Base-by-base conservation (phyloP, 495 filamentous ascomycete genomes). In the Evernia prunastri region DNA sequence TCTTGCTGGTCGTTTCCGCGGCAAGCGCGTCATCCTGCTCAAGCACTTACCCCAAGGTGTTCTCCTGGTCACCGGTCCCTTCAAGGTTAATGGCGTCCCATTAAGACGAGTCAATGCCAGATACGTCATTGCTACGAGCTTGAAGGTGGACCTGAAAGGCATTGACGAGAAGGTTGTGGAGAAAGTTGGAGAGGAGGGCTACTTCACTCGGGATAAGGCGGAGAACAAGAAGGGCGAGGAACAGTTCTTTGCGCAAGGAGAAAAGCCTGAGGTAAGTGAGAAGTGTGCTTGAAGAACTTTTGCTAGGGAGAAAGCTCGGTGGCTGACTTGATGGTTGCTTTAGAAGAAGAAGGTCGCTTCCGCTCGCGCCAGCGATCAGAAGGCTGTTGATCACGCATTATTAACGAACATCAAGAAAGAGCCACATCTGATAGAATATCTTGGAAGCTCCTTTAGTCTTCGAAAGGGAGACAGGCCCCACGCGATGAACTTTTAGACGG, bases 81-180 rank as follows among this genome's bases (percentile, higher is more conserved):
- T 97, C 88, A 97, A 96, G 88, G 87, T 97, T 83, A 99, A 99
- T 82, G 95, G 95, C 80, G 95, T 99, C 66, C 95, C 95, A 67
- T 88, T 99, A 73, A 87, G 95, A 77, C 86, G 95, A 79, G 94
- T 99, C 74, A 99, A 99, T 82, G 81, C 93, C 72, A 87, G 95
- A 84, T 99, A 97, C 81, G 95, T 99, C 67, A 97, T 97, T 77
- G 93, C 92, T 74, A 99, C 95, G 70, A 95, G 88, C 73, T 87
- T 87, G 72, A 89, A 87, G 78, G 84, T 99, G 69, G 89, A 96
- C 75, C 78, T 97, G 62, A 76, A 83, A 71, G 90, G 90, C 75
- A 78, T 97, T 73, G 91, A 96, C 79, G 72, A 82, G 73, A 83
- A 84, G 74, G 88, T 89, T 74, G 73, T 97, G 69, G 88, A 96